Percentiles rank a stretch among this genome's conserved stretches.
Evolutionary conservation across 2,329 filamentous ascomycete species (phyloP).

Genomic region (Penicillium brevicompactum): DNA sequence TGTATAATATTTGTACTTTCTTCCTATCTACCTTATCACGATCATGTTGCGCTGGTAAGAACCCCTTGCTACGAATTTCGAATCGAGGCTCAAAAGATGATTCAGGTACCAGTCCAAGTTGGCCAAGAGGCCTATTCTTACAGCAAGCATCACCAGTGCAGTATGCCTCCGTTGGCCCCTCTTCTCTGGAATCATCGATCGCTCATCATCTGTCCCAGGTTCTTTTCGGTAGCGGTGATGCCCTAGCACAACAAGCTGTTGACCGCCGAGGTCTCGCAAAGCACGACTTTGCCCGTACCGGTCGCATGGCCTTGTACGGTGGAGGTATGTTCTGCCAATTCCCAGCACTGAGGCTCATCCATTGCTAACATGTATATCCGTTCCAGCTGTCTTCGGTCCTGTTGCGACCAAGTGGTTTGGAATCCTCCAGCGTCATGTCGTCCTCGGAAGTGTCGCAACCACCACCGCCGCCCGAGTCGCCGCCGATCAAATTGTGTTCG

Average conservation of each 20-base stretch:
- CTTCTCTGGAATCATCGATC: not conserved
- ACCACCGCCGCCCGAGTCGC: slow-evolving; percentile 78
- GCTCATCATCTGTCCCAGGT: slow-evolving; percentile 50
- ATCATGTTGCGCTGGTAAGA: slow-evolving; percentile 43
- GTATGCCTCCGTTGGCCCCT: slow-evolving; percentile 39
- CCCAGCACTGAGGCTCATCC: not conserved
- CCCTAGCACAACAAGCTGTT: slow-evolving; percentile 86
- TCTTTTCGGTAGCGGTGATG: slow-evolving; percentile 89
- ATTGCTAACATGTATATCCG: slow-evolving; percentile 1
- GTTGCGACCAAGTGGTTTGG: slow-evolving; percentile 85
- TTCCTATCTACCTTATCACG: not conserved
- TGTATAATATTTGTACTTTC: not conserved
- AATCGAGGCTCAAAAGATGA: slow-evolving; percentile 18
- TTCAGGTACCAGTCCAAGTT: slow-evolving; percentile 82
- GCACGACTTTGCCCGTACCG: slow-evolving; percentile 64
- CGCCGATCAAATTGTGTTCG: slow-evolving; percentile 79
- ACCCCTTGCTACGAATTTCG: slow-evolving; percentile 4
- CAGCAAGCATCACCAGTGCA: slow-evolving; percentile 85
- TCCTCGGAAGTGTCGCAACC: slow-evolving; percentile 63
- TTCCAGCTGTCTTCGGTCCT: slow-evolving; percentile 74
- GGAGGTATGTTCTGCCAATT: slow-evolving; percentile 41
- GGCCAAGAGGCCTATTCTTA: slow-evolving; percentile 79
- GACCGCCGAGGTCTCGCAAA: slow-evolving; percentile 76
- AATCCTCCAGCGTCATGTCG: slow-evolving; percentile 72
- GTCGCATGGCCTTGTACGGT: slow-evolving; percentile 53